Percentiles rank a stretch among this genome's conserved stretches.
phyloP scores from a whole-genome alignment of 441 rosid species.

The Pelargonium myrrhifolium region DNA sequence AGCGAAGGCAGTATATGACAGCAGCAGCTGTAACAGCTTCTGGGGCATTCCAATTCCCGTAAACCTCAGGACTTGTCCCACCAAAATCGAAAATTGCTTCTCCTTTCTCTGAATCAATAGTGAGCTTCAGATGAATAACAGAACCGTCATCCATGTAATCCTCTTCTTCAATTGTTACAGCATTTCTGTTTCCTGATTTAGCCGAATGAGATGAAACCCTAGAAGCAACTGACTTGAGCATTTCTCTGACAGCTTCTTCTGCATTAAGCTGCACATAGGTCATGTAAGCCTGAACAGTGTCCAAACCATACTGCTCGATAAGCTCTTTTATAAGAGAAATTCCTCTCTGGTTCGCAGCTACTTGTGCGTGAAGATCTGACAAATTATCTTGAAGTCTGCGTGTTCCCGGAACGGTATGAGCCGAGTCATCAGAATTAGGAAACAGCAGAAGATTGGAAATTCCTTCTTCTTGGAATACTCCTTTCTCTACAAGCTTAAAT shows the following conservation, averaged over 20 bases:
- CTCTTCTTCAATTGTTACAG: constrained; percentile 60
- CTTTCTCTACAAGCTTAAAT: constrained; percentile 81
- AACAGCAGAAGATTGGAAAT: constrained; percentile 57
- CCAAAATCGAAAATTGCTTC: constrained; percentile 84
- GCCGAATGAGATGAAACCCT: constrained; percentile 39
- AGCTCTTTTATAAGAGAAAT: constrained; percentile 79
- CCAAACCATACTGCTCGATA: constrained; percentile 74
- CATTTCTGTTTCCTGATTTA: constrained; percentile 20
- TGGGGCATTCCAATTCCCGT: constrained; percentile 95
- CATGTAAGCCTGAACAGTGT: constrained; percentile 89
- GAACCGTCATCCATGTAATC: constrained; percentile 97
- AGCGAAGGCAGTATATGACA: constrained; percentile 87
- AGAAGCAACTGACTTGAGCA: constrained; percentile 77
- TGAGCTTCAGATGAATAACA: constrained; percentile 57
- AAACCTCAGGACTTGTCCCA: constrained; percentile 88
- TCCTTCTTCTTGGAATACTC: constrained; percentile 84
- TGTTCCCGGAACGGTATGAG: constrained; percentile 62
- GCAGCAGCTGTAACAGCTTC: constrained; percentile 94
- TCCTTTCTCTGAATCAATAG: constrained; percentile 59
- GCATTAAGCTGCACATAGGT: constrained; percentile 77
- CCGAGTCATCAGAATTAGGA: constrained; percentile 46
- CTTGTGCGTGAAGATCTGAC: constrained; percentile 87
- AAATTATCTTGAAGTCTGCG: constrained; percentile 80
- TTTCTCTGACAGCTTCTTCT: constrained; percentile 86
- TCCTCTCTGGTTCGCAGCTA: constrained; percentile 94